Base-by-base conservation (phyloP, 768 basidiomycete species). In the Pleurotus eryngii region DNA sequence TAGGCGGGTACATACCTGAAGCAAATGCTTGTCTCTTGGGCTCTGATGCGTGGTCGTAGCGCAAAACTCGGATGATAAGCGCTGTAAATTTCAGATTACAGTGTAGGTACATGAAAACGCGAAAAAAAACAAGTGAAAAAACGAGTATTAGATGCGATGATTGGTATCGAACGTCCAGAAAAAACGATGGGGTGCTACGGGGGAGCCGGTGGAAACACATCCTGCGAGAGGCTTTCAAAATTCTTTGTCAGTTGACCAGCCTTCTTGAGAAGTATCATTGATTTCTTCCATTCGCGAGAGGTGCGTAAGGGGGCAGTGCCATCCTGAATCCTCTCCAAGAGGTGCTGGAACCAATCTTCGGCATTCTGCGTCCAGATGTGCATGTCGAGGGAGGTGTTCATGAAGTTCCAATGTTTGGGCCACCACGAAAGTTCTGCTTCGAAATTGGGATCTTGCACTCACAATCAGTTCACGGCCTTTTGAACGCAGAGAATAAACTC, bases 281-380 rank as follows among this genome's bases (percentile, higher is more conserved):
- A 39, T 26, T 43, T 30, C 38, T 53, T 58, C 57, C 57, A 58
- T 50, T 58, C 22, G 40, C 7, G 11, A 9, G 18, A 22, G 17
- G 47, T 12, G 30, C 57, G 15, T 26, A 58, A 26, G 43, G 26
- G 38, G 6, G 49, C 57, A 15, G 38, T 49, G 14, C 57, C 57
- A 22, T 39, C 24, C 27, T 12, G 49, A 26, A 58, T 42, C 24
- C 9, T 43, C 11, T 5, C 8, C 11, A 39, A 59, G 12, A 40
- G 54, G 35, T 20, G 56, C 27, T 57, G 61, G 45, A 46, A 65
- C 66, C 66, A 67, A n/a, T 17, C 18, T 37, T 67, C 64, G 27
- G 62, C 63, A 46, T 60, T 57, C 9, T 30, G 47, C 5, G 61
- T 51, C 66, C 64, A 67, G 46, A 45, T 62, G 1, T 63, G 61